phyloP scores from a whole-genome alignment of 257 asterid genomes.

The Avicennia marina region DNA sequence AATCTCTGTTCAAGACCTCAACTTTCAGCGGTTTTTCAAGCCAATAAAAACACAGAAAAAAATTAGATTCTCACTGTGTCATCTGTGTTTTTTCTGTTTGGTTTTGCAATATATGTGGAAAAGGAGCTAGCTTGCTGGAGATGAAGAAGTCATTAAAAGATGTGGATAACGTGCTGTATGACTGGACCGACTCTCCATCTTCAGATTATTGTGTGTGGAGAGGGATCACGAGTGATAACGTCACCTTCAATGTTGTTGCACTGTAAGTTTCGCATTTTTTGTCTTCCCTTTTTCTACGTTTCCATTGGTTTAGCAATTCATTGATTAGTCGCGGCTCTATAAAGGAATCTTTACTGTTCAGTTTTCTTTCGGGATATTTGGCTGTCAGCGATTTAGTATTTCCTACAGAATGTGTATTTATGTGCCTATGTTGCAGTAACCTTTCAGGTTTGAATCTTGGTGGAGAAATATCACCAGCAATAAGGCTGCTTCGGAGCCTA shows the following conservation, averaged over 20 bases:
- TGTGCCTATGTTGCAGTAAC: constrained; percentile 40
- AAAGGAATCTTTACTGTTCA: too few species aligned
- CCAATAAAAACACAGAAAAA: too few species aligned
- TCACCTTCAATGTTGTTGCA: constrained; percentile 77
- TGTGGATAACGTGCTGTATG: constrained; percentile 88
- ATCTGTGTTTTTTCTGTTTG: not conserved
- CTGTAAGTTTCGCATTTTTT: constrained; percentile 85
- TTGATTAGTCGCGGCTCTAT: too few species aligned
- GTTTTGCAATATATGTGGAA: not conserved
- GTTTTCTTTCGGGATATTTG: not conserved
- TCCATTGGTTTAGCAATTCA: too few species aligned
- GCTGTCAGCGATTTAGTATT: not conserved
- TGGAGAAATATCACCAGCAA: constrained; percentile 91
- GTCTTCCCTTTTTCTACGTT: too few species aligned
- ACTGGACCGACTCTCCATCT: constrained; percentile 87
- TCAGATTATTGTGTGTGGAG: constrained; percentile 92
- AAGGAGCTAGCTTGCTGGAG: constrained; percentile 79
- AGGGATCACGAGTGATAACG: constrained; percentile 86
- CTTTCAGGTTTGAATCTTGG: constrained; percentile 86
- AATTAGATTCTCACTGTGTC: not conserved
- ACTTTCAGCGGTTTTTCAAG: constrained; percentile 14
- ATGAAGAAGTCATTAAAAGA: constrained; percentile 84
- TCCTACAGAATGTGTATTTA: not conserved
- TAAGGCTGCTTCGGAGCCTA: constrained; percentile 72
- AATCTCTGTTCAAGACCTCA: constrained; percentile 11